Conservation (phyloP, 306 rosid genomes). For the barrel medic (Medicago truncatula) region DNA sequence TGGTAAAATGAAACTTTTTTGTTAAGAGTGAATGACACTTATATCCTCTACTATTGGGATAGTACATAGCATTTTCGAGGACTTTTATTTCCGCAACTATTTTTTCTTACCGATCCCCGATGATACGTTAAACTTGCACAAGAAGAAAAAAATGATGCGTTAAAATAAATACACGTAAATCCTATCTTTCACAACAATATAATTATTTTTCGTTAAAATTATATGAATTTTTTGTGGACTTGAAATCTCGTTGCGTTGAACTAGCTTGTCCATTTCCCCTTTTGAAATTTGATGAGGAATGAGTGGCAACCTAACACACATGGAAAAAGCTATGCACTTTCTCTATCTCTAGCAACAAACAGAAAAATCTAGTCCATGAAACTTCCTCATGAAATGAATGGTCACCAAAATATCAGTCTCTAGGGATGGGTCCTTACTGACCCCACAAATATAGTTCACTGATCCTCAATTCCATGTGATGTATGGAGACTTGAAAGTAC, state of each 20-base stretch:
- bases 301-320: conserved; percentile 20
- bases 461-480: neutral
- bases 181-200: neutral
- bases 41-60: neutral
- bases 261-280: neutral
- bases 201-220: neutral
- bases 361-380: conserved; percentile 27
- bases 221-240: conserved; percentile 24
- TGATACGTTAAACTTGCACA: conserved; percentile 6
- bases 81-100: neutral
- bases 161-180: conserved; percentile 39
- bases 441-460: neutral
- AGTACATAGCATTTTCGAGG: neutral
- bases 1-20: neutral
- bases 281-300: conserved; percentile 27
- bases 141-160: conserved; percentile 28
- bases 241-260: neutral
- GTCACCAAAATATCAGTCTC: neutral
- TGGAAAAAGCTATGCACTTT: conserved; percentile 27
- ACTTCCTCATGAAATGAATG: conserved; percentile 38
- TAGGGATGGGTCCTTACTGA: conserved; percentile 2
- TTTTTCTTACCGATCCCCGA: neutral
- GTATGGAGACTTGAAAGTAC: neutral
- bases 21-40: neutral
- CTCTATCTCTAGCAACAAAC: neutral